phyloP scores from a whole-genome alignment of 1,284 basidiomycete genomes.

The Malassezia slooffiae region DNA sequence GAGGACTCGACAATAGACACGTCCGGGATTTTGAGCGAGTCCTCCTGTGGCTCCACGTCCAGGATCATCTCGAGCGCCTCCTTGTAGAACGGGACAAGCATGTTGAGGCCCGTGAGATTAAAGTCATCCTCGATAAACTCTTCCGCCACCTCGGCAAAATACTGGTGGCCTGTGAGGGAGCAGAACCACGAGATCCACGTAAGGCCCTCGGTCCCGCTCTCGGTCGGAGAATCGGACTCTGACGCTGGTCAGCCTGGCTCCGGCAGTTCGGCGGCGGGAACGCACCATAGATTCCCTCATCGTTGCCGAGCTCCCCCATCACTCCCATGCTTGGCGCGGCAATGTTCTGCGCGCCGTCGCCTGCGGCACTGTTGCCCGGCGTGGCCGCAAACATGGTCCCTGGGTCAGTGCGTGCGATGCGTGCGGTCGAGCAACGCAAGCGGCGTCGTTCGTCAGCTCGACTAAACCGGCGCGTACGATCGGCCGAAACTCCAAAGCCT shows the following conservation, averaged over 20 bases:
- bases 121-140: slow-evolving; percentile 99
- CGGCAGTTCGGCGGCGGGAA: neutral
- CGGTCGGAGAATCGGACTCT: slow-evolving; percentile 35
- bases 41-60: slow-evolving; percentile 95
- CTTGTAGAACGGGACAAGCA: slow-evolving; percentile 95
- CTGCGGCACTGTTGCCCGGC: too few species aligned
- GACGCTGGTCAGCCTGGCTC: neutral
- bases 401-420: too few species aligned
- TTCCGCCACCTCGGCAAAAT: slow-evolving; percentile 74
- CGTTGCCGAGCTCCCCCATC: slow-evolving; percentile 11
- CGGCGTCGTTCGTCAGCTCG: too few species aligned
- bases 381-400: too few species aligned
- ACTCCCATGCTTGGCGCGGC: slow-evolving; percentile 4
- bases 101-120: slow-evolving; percentile 89
- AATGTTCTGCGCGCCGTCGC: too few species aligned
- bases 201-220: slow-evolving; percentile 48
- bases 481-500: too few species aligned
- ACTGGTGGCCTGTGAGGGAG: slow-evolving; percentile 93
- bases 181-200: slow-evolving; percentile 99
- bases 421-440: too few species aligned
- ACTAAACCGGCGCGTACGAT: too few species aligned
- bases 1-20: slow-evolving; percentile 97
- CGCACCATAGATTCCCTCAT: slow-evolving; percentile 13
- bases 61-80: slow-evolving; percentile 99
- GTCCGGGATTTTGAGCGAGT: slow-evolving; percentile 65